Evolutionary conservation across 2,329 filamentous ascomycete species (phyloP).

Genomic region (Gnomoniopsis sp.): DNA sequence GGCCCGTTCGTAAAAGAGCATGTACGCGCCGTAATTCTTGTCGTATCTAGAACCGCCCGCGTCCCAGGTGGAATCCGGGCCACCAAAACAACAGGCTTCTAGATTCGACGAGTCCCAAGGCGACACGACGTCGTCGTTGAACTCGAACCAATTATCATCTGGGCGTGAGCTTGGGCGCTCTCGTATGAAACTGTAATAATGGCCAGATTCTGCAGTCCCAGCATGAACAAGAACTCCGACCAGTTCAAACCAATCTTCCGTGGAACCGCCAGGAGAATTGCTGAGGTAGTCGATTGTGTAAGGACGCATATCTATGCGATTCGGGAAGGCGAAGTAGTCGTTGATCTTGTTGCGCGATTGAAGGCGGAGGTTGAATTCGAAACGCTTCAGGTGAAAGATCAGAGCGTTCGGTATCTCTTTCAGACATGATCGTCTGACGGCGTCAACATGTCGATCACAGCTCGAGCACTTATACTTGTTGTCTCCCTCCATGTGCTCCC

Average conservation of each 20-base stretch:
- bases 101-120: slow-evolving; percentile 72
- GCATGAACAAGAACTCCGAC: slow-evolving; percentile 94
- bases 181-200: slow-evolving; percentile 95
- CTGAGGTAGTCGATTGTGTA: slow-evolving; percentile 87
- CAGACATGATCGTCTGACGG: slow-evolving; percentile 86
- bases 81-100: slow-evolving; percentile 77
- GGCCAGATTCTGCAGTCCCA: slow-evolving; percentile 88
- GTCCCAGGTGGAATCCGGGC: slow-evolving; percentile 51
- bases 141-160: slow-evolving; percentile 72
- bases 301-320: slow-evolving; percentile 77
- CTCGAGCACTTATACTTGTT: slow-evolving; percentile 98
- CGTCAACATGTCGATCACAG: slow-evolving; percentile 85
- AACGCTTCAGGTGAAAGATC: slow-evolving; percentile 91
- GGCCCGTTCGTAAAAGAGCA: slow-evolving; percentile 92
- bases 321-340: slow-evolving; percentile 86
- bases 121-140: slow-evolving; percentile 85
- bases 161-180: slow-evolving; percentile 61
- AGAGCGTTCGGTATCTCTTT: slow-evolving; percentile 92
- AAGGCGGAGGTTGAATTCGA: slow-evolving; percentile 75
- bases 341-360: slow-evolving; percentile 90
- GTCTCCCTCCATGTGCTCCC: slow-evolving; percentile 94
- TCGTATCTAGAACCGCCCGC: slow-evolving; percentile 47
- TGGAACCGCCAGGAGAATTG: slow-evolving; percentile 49
- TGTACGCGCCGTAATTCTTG: slow-evolving; percentile 87
- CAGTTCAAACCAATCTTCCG: slow-evolving; percentile 81